Conservation (phyloP, 768 basidiomycete species). For the Mycena pura region DNA sequence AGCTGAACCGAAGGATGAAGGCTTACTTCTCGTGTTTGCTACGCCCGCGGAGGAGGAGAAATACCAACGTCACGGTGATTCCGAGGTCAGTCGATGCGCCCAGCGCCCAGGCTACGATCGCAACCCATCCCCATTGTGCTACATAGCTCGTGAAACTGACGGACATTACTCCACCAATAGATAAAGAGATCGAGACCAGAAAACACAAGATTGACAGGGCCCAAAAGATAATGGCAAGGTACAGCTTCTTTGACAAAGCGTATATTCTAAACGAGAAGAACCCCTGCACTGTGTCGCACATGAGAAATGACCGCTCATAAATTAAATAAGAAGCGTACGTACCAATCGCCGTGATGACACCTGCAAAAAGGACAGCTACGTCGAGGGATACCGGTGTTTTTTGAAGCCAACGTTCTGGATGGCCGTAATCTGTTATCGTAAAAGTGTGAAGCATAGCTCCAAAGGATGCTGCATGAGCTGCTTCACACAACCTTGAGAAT, state of each 20-base stretch:
- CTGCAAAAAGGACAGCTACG: background rate
- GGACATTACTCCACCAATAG: background rate
- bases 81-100: background rate
- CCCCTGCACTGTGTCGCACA: background rate
- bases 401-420: background rate
- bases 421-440: background rate
- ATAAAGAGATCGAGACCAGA: background rate
- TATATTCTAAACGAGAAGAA: slow-evolving; percentile 2
- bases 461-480: background rate
- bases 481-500: background rate
- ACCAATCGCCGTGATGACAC: background rate
- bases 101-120: background rate
- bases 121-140: background rate
- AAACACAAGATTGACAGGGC: background rate
- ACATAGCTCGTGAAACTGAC: background rate
- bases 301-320: background rate
- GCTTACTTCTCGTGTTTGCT: background rate
- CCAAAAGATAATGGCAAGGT: background rate
- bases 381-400: background rate
- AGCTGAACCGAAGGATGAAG: background rate
- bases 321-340: background rate
- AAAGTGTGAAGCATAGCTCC: background rate
- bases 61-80: background rate
- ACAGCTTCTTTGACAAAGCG: background rate
- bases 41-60: background rate